Conservation (phyloP, 2,329 filamentous ascomycete species). For the Stylonectria norvegica region DNA sequence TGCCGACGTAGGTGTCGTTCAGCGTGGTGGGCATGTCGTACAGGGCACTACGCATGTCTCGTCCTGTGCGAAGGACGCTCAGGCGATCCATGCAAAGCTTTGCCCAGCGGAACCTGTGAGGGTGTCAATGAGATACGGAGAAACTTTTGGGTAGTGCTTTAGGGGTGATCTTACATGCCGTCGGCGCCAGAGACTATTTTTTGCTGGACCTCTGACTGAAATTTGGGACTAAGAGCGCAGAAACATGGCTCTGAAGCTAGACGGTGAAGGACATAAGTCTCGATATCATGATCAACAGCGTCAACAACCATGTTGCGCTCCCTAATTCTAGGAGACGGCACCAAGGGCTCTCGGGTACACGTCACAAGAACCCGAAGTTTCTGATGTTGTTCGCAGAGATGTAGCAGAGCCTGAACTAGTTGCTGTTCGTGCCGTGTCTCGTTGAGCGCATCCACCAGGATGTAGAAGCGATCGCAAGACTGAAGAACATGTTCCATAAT, state of each 20-base stretch:
- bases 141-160: background rate
- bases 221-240: constrained; percentile 13
- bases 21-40: constrained; percentile 21
- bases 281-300: constrained; percentile 22
- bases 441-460: constrained; percentile 24
- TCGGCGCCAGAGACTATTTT: constrained; percentile 18
- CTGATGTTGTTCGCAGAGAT: constrained; percentile 14
- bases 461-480: constrained; percentile 14
- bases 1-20: constrained; percentile 22
- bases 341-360: constrained; percentile 15
- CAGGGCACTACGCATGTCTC: constrained; percentile 20
- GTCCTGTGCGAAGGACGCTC: constrained; percentile 18
- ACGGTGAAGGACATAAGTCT: constrained; percentile 20
- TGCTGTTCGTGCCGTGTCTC: constrained; percentile 15
- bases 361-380: constrained; percentile 21
- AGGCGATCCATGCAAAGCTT: constrained; percentile 27
- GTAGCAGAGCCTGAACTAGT: constrained; percentile 12
- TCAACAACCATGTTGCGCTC: constrained; percentile 14
- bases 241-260: constrained; percentile 17
- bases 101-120: constrained; percentile 27
- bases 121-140: constrained; percentile 1
- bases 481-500: constrained; percentile 12
- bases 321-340: constrained; percentile 4
- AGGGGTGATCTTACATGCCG: constrained; percentile 19
- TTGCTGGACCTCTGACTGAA: constrained; percentile 19